Base-by-base conservation (phyloP, 495 filamentous ascomycete genomes). In the Talaromyces borbonicus region DNA sequence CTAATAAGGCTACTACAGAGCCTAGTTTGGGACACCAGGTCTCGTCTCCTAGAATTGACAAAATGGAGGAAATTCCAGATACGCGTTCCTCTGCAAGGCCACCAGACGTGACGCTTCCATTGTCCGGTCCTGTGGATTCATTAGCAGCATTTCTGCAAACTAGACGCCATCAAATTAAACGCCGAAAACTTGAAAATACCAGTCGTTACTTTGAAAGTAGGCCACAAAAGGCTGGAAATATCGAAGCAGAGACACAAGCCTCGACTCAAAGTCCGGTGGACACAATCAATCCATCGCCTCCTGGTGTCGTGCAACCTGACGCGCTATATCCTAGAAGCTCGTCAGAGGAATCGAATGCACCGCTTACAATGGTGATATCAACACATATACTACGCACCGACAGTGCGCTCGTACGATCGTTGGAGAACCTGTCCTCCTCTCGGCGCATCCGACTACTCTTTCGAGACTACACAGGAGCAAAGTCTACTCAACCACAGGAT, bases 371-470 rank as follows among this genome's bases (percentile, higher is more conserved):
- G 2, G 55, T 59, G 37, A 12, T 67, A 2, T 63, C 58, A 25
- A 59, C 57, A 9, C 22, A 48, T 12, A 55, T 66, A 39, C 56
- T 65, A 7, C 65, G 54, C 23, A 53, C 49, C 1, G 52, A 64
- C 44, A 46, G 55, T 2, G n/a, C 20, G 7, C 23, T 64, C 4
- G 24, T 64, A 2, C 53, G 55, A 41, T 27, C 2, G 15, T 42
- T 68, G 15, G 64, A 68, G 46, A 42, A 40, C 14, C 29, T 46
- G 19, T 25, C 39, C 0, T 49, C 52, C 14, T 50, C 52, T 14
- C 43, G 14, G 14, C 5, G 7, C 26, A 4, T 32, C 20, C 47
- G 19, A 15, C 26, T 64, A 0, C 38, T 62, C 42, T 67, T 64
- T 42, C 42, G 60, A 40, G 62, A 65, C 35, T 58, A 26, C 38